A percentile compares a stretch with the other conserved stretches of the same genome.
Evolutionary conservation across 2,329 filamentous ascomycete species (phyloP).

Genomic region (Cercospora brassicicola): DNA sequence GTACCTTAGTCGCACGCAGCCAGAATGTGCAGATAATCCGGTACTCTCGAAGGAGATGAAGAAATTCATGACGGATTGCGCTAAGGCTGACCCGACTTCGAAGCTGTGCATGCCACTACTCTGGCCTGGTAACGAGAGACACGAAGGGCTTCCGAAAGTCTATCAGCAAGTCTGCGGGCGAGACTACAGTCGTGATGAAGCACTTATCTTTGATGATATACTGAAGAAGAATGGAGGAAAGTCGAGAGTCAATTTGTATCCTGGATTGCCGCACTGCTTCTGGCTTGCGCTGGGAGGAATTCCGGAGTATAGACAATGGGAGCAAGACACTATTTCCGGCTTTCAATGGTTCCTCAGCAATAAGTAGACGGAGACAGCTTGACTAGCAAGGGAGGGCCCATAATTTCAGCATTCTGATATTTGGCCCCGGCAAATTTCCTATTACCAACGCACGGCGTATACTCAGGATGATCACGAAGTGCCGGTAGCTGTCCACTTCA

Average conservation of each 20-base stretch:
- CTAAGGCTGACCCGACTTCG: constrained; percentile 14
- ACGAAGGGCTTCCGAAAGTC: constrained; percentile 44
- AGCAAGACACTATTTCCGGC: constrained; percentile 37
- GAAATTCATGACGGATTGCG: constrained; percentile 16
- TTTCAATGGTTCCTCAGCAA: constrained; percentile 35
- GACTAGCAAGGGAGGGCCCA: neutral
- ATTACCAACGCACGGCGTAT: neutral
- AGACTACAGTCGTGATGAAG: constrained; percentile 55
- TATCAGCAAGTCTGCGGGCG: constrained; percentile 55
- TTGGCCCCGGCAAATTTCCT: neutral
- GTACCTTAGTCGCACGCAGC: constrained; percentile 40
- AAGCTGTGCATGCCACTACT: constrained; percentile 17
- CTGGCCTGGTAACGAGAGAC: constrained; percentile 23
- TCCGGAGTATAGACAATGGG: constrained; percentile 33
- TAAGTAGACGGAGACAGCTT: neutral
- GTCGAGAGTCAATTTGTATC: constrained; percentile 47
- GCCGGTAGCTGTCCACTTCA: neutral
- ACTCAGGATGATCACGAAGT: neutral
- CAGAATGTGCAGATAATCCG: constrained; percentile 41
- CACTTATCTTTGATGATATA: constrained; percentile 52
- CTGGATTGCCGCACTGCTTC: constrained; percentile 48
- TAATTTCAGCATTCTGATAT: neutral
- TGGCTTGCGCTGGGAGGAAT: constrained; percentile 31
- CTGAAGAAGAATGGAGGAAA: constrained; percentile 47
- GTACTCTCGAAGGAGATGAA: constrained; percentile 21